Evolutionary conservation across 495 filamentous ascomycete genomes (phyloP).

Genomic region (Penicillium taxi): DNA sequence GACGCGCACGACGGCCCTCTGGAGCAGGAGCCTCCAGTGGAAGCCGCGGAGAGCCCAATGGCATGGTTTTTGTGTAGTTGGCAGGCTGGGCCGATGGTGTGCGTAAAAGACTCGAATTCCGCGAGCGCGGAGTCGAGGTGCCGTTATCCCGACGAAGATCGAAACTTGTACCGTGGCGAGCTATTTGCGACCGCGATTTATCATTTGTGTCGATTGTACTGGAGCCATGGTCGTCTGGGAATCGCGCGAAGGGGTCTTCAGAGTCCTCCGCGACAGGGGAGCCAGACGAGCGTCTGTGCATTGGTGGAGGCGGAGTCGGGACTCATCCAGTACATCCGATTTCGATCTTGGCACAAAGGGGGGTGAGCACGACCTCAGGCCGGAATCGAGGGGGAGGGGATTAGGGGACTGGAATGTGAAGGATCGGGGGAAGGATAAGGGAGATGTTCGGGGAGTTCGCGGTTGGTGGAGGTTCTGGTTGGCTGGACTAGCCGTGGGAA

Average conservation of each 20-base stretch:
- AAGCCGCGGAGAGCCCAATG: slow-evolving; percentile 37
- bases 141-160: slow-evolving; percentile 37
- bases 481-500: not conserved
- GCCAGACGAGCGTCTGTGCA: slow-evolving; percentile 47
- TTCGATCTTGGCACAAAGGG: slow-evolving; percentile 21
- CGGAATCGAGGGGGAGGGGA: slow-evolving; percentile 10
- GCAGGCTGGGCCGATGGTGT: slow-evolving; percentile 26
- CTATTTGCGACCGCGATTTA: slow-evolving; percentile 36
- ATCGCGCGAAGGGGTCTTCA: slow-evolving; percentile 37
- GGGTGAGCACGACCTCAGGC: slow-evolving; percentile 13
- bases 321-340: slow-evolving; percentile 32
- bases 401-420: slow-evolving; percentile 10
- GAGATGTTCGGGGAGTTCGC: slow-evolving; percentile 1
- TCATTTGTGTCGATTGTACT: slow-evolving; percentile 28
- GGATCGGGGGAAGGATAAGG: slow-evolving; percentile 4
- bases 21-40: slow-evolving; percentile 34
- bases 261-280: slow-evolving; percentile 42
- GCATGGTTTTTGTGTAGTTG: slow-evolving; percentile 34
- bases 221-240: slow-evolving; percentile 30
- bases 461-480: not conserved
- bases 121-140: slow-evolving; percentile 34
- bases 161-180: slow-evolving; percentile 35
- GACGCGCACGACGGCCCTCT: slow-evolving; percentile 36
- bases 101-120: slow-evolving; percentile 40
- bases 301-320: slow-evolving; percentile 36